Evolutionary conservation across 352 stramenopile species (phyloP).

Genomic region (Phytophthora citrophthora): DNA sequence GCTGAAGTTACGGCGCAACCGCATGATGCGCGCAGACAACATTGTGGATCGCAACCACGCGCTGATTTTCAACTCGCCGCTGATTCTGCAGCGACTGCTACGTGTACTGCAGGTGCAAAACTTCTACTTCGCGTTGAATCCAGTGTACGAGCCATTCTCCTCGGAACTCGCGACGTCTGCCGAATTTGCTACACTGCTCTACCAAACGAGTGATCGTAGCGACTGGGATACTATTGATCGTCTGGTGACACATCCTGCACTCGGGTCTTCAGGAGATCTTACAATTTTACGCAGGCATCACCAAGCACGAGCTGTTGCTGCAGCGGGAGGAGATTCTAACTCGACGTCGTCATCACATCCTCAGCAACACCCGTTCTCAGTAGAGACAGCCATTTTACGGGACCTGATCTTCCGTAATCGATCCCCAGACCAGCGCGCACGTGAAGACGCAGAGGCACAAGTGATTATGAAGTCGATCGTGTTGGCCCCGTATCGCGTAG

Average conservation of each 20-base stretch:
- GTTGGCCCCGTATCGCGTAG: conserved; percentile 93
- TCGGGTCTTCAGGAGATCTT: conserved; percentile 57
- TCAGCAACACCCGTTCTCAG: conserved; percentile 54
- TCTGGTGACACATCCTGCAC: conserved; percentile 52
- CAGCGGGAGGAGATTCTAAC: conserved; percentile 9
- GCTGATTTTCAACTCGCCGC: conserved; percentile 88
- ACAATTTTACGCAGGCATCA: conserved; percentile 58
- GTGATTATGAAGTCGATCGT: conserved; percentile 94
- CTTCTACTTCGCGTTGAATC: conserved; percentile 86
- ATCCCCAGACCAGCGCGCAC: conserved; percentile 51
- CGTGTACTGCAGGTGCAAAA: conserved; percentile 84
- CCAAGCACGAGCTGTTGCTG: conserved; percentile 23
- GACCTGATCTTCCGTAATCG: conserved; percentile 79
- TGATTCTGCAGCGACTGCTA: conserved; percentile 78
- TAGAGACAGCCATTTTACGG: conserved; percentile 73
- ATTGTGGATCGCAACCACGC: conserved; percentile 94
- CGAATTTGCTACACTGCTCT: conserved; percentile 84
- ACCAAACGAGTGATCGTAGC: conserved; percentile 71
- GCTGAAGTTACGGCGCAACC: conserved; percentile 84
- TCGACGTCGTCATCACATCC: conserved; percentile 27
- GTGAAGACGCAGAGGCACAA: conserved; percentile 75
- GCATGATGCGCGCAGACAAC: conserved; percentile 80
- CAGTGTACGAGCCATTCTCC: conserved; percentile 83
- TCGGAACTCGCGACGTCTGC: conserved; percentile 81
- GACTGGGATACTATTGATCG: conserved; percentile 81